Percentiles rank a stretch among this genome's conserved stretches.
Evolutionary conservation across 805 yeast genomes (phyloP).

Genomic region (Candida fluviatilis): DNA sequence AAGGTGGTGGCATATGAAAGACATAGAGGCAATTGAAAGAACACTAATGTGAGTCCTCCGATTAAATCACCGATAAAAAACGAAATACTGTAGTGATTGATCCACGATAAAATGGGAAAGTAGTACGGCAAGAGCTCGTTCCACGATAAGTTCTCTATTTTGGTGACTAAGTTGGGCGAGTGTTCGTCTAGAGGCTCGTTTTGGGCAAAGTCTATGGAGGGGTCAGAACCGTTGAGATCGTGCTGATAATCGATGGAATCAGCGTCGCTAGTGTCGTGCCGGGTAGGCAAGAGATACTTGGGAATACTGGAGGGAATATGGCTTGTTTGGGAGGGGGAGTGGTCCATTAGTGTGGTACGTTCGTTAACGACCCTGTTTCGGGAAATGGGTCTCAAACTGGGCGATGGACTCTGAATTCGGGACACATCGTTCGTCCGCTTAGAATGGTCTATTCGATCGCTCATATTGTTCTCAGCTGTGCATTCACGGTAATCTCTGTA

Average conservation of each 20-base stretch:
- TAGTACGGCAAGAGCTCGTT: conserved; percentile 50
- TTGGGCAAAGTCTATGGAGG: background rate
- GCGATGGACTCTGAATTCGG: conserved; percentile 16
- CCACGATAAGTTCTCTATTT: conserved; percentile 22
- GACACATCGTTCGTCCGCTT: background rate
- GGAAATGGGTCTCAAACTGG: conserved; percentile 23
- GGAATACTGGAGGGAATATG: background rate
- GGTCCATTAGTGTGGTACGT: background rate
- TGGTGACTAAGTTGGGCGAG: conserved; percentile 18
- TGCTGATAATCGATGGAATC: conserved; percentile 7
- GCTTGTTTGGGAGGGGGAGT: background rate
- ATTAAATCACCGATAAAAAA: conserved; percentile 57
- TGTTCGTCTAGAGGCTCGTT: conserved; percentile 11
- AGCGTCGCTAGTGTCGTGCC: conserved; percentile 5
- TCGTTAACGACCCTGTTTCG: conserved; percentile 17
- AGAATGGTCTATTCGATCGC: background rate
- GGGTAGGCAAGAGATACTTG: background rate
- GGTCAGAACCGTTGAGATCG: background rate
- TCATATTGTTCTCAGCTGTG: too few relatives aligned
- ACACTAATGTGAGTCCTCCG: conserved; percentile 85
- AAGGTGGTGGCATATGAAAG: conserved; percentile 38
- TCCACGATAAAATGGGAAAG: conserved; percentile 65
- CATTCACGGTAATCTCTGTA: too few relatives aligned
- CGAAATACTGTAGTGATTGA: conserved; percentile 44
- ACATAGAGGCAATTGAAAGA: conserved; percentile 87